Base-by-base conservation (phyloP, 306 rosid species). In the Castanopsis chinensis region DNA sequence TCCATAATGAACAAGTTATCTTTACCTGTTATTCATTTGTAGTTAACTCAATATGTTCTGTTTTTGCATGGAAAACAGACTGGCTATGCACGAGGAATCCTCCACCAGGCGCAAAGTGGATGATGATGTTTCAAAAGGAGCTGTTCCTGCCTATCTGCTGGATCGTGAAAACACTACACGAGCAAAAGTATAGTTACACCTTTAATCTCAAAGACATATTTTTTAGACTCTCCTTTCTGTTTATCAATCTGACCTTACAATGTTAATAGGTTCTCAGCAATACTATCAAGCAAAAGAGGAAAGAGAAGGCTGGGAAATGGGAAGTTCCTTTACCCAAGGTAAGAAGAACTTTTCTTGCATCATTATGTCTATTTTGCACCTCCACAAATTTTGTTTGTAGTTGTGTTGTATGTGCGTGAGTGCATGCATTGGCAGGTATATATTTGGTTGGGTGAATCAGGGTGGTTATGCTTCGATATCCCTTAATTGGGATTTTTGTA, bases 301-400 rank as follows among this genome's bases (percentile, higher is more conserved):
- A 94, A 78, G 98, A 94, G 86, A 94, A 90, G 79, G 97, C 98
- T 76, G 98, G 98, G 54, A 94, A 92, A 82, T 94, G 98, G 97
- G 98, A 92, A 83, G 98, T 94, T 19, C 98, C 98, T 73, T 84
- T 94, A 30, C 97, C 98, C 28, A 92, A 94, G 94, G 98, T 90
- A 79, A 82, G 78, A 58, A 19, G 27, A 21, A 49, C 43, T 18
- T 35, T 72, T 77, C 25, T 17, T 20, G 64, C 71, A 59, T 43
- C n/a, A 14, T 19, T 3, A 5, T 23, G 11, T 13, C 4, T 53
- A 19, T 28, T 23, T 3, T 65, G 45, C 6, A 65, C 71, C 35
- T 30, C 14, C 13, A 4, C 6, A 8, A 65, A 21, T 65, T 65
- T 33, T 67, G 6, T 67, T 21, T 13, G 27, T 4, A 20, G 6